Evolutionary conservation across 1,139 yeast species (phyloP), one percentile per base, ranked within the genome.

Genomic region (Candida dubliniensis): DNA sequence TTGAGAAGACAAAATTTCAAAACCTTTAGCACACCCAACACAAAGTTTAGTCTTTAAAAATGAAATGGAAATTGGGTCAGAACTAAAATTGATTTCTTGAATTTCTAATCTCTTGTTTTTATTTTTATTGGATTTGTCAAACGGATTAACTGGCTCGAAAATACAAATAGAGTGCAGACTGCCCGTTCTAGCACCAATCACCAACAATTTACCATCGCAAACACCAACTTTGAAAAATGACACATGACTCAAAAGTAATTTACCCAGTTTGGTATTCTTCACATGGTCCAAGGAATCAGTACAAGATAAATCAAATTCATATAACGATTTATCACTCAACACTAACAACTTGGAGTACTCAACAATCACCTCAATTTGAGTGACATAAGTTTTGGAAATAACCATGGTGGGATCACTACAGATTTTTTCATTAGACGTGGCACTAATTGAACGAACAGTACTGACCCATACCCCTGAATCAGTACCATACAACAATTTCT

Each of bases 1-100:
- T 58, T 89, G 96, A 53, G 91, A 76, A 13, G 89, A 81, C 36
- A 93, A 90, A 57, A 93, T 90, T 66, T 93, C 98, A 69, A 93
- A 93, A 1, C 99, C 99, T 61, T 87, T 89, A 37, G 96, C 85
- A 60, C 99, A 93, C 15, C 99, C 99, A 51, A 93, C 87, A 70
- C 98, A 91, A 49, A 93, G 70, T 57, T 86, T 87, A 7, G 93
- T 83, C 61, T 91, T 88, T 64, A 93, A 72, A 59, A 93, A 93
- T 31, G 96, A 90, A 26, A 93, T 86, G 4, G 96, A 87, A 29
- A 91, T 85, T 3, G 96, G 96, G 55, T 93, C 98, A 7, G 96
- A 85, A 37, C 82, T 82, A 60, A 93, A 89, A 34, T 76, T 75
- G 35, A 91, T 84, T 58, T 93, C 98, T 43, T 82, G 76, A n/a